Evolutionary conservation across 169 alveolate species (phyloP).

Genomic region (Eimeria maxima): DNA sequence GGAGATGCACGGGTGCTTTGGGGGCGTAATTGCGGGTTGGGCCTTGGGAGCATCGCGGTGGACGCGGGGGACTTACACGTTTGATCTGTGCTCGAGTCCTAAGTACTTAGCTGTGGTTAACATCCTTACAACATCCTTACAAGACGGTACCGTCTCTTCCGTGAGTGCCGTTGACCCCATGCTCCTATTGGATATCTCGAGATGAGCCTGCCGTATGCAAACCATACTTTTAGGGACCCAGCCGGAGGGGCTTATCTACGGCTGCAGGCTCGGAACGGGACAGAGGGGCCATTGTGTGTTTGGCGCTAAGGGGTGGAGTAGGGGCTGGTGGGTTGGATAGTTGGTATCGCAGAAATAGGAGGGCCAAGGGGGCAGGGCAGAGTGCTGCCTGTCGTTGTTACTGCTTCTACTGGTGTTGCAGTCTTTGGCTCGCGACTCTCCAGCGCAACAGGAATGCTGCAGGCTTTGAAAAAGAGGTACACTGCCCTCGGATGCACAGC

Average conservation of each 20-base stretch:
- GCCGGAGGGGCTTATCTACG: neutral
- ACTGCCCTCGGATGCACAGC: conserved; percentile 37
- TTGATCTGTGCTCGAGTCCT: neutral
- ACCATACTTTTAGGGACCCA: neutral
- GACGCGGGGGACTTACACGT: neutral
- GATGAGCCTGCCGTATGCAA: neutral
- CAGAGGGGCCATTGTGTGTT: neutral
- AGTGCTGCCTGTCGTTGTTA: conserved; percentile 37
- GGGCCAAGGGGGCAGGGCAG: conserved; percentile 25
- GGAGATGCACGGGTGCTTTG: neutral
- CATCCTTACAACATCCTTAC: neutral
- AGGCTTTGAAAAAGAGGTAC: conserved; percentile 81
- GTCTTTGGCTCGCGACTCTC: conserved; percentile 81
- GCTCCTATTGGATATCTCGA: neutral
- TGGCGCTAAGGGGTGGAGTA: neutral
- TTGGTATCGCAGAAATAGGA: neutral
- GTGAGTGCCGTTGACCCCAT: neutral
- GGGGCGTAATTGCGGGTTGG: neutral
- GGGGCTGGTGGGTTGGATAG: conserved; percentile 7
- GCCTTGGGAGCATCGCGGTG: neutral
- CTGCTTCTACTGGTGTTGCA: conserved; percentile 76
- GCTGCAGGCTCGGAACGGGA: neutral
- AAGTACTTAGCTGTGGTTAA: neutral
- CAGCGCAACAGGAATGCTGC: conserved; percentile 79
- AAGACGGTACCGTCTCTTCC: neutral